Base-by-base conservation (phyloP, 2,329 filamentous ascomycete species). In the Beauveria caledonica region DNA sequence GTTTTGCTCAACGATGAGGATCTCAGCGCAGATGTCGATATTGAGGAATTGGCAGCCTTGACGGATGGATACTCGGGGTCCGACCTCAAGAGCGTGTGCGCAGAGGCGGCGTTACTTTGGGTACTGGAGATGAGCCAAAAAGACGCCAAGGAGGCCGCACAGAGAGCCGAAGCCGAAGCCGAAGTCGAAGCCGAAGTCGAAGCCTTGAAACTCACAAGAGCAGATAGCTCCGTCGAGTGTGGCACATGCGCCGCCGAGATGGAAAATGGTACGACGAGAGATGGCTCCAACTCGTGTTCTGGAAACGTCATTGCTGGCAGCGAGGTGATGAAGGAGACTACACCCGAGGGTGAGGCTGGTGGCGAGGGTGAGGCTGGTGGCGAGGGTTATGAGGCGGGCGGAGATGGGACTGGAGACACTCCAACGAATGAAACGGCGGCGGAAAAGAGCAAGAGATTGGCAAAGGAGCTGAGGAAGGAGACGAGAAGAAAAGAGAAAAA, bases 61-160 rank as follows among this genome's bases (percentile, higher is more conserved):
- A 81, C 79, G 1, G 72, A 74, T 0, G 71, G 77, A 27, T 81
- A 80, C 64, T 80, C 78, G 0, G 79, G 79, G 17, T 80, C 78
- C 1, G 79, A 82, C 62, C 68, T 81, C 54, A 81, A 80, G 67
- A 81, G 78, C 62, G 67, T 81, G 23, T 75, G 74, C 21, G 77
- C 45, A n/a, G 55, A 58, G n/a, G 55, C 55, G 1, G 55, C 55
- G 3, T 17, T 58, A 9, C 45, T 49, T 3, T 58, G 55, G 45
- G 17, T 56, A 4, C 21, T 56, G 21, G 42, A 48, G 7, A 5
- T 39, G 40, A 36, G n/a, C 10, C 53, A 33, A 23, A 36, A 15
- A 5, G 21, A n/a, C 2, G 52, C 39, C 25, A 21, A 17, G 10
- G 52, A 45, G 23, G 39, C 25, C 0, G 21, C 33, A 17, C n/a